Evolutionary conservation across 495 filamentous ascomycete species (phyloP).

Genomic region (Thermothielavioides terrestris): DNA sequence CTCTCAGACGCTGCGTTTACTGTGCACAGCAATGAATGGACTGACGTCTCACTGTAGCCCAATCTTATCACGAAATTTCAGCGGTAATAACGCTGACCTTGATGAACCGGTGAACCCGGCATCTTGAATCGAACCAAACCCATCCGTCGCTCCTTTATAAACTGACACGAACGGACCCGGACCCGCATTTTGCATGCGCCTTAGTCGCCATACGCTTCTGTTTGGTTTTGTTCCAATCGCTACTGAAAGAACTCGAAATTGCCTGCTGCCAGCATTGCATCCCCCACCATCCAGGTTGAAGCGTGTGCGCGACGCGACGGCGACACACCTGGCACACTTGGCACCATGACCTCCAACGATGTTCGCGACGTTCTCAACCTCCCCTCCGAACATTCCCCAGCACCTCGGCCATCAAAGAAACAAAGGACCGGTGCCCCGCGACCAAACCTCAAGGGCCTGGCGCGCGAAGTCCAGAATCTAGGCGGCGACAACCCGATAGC

Average conservation of each 20-base stretch:
- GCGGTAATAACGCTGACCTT: too few species aligned
- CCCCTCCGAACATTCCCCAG: constrained; percentile 50
- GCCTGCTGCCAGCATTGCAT: neutral
- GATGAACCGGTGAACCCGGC: too few species aligned
- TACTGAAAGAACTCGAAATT: too few species aligned
- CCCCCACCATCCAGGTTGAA: neutral
- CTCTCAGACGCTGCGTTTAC: too few species aligned
- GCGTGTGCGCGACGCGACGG: constrained; percentile 13
- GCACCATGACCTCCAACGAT: constrained; percentile 69
- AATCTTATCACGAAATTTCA: too few species aligned
- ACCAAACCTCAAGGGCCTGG: constrained; percentile 51
- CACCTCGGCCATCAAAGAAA: constrained; percentile 61
- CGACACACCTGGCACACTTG: too few species aligned
- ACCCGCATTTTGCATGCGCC: neutral
- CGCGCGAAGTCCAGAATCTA: constrained; percentile 53
- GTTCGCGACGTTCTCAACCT: constrained; percentile 85
- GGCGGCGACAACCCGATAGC: constrained; percentile 41
- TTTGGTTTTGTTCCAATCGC: too few species aligned
- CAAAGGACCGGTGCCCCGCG: constrained; percentile 62
- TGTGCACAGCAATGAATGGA: too few species aligned
- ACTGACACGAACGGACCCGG: too few species aligned
- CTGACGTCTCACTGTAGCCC: too few species aligned
- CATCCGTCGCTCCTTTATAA: too few species aligned
- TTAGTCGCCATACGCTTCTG: neutral
- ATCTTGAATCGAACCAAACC: too few species aligned